Evolutionary conservation across 2,329 filamentous ascomycete genomes (phyloP).

Genomic region (Monilinia laxa): DNA sequence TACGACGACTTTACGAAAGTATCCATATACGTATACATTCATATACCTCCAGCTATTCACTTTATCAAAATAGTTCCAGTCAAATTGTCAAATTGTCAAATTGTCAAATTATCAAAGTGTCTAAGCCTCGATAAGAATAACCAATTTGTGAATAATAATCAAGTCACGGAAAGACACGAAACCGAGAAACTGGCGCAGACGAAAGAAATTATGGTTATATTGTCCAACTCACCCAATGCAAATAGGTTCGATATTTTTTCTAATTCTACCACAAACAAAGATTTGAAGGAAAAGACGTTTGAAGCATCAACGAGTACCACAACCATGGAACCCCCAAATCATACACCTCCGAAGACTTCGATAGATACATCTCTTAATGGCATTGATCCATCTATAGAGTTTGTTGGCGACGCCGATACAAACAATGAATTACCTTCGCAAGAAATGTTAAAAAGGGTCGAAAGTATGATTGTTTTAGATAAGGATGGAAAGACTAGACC

Average conservation of each 20-base stretch:
- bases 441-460: constrained; percentile 52
- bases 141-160: constrained; percentile 2
- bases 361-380: constrained; percentile 25
- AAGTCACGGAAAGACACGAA: not conserved
- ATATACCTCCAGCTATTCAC: not conserved
- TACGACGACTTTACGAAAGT: not conserved
- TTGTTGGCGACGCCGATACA: constrained; percentile 55
- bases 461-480: constrained; percentile 41
- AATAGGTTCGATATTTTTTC: not conserved
- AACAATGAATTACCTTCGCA: constrained; percentile 55
- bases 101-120: not conserved
- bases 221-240: constrained; percentile 12
- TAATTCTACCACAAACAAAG: not conserved
- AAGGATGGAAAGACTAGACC: constrained; percentile 37
- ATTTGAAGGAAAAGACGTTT: not conserved
- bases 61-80: not conserved
- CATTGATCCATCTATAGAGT: constrained; percentile 47
- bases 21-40: not conserved
- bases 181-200: constrained; percentile 1
- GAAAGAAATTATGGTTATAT: constrained; percentile 21
- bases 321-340: constrained; percentile 11
- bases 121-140: constrained; percentile 13
- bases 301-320: not conserved
- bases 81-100: too few relatives aligned
- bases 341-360: constrained; percentile 20